Evolutionary conservation across 1,139 yeast species (phyloP).

Genomic region (Lodderomyces pseudojiufengensis): DNA sequence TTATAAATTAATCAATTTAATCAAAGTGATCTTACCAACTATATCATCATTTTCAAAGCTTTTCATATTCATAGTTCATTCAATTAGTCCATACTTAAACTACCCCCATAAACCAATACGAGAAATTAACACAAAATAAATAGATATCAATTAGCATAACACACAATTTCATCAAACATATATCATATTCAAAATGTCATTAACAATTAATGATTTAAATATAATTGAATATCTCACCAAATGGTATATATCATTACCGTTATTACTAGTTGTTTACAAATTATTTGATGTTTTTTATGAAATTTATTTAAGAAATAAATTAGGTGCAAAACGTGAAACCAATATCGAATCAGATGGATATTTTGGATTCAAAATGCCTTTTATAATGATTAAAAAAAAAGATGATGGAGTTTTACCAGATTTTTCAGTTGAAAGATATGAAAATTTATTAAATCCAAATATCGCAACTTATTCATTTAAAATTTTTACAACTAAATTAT

Average conservation of each 20-base stretch:
- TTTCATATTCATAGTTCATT: no score
- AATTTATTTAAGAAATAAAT: conserved; percentile 12
- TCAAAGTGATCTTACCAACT: no score
- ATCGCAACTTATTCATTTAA: conserved; percentile 19
- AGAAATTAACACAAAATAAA: no score
- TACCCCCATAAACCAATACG: no score
- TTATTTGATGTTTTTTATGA: conserved; percentile 6
- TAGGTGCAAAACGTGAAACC: conserved; percentile 20
- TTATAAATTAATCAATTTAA: no score
- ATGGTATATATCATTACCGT: conserved; percentile 11
- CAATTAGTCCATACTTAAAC: no score
- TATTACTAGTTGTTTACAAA: conserved; percentile 9
- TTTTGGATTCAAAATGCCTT: conserved; percentile 23
- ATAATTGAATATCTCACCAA: conserved; percentile 8
- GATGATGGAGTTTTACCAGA: conserved; percentile 25
- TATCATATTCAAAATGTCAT: no score
- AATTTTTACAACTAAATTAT: conserved; percentile 19
- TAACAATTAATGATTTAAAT: neutral
- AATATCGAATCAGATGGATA: conserved; percentile 14
- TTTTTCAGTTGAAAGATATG: conserved; percentile 16
- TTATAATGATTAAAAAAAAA: conserved; percentile 15
- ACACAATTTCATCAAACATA: no score
- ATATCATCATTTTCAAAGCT: no score
- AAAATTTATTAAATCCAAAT: conserved; percentile 7
- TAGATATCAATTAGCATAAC: no score